These are phyloP conservation scores for Quercus tomentella DNA, from an alignment of 331 rosid species.

Conservation along the genomic window DNA sequence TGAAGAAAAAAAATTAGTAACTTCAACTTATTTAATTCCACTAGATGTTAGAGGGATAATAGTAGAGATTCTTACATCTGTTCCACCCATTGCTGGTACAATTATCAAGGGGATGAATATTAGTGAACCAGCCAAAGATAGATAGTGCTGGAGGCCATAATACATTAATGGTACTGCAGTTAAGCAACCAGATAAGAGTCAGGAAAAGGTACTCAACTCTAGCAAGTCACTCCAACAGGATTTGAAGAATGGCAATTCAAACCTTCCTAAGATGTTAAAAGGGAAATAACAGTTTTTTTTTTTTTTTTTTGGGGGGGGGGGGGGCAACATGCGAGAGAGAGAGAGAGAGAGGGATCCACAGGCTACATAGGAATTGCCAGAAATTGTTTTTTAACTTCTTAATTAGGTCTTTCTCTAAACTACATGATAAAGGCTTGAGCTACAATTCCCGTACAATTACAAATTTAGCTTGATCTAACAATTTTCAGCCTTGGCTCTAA, in stretches of 20 bases:
- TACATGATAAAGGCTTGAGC: not conserved
- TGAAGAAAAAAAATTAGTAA: slow-evolving; percentile 3
- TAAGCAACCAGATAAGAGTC: slow-evolving; percentile 21
- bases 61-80: slow-evolving; percentile 61
- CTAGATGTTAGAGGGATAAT: slow-evolving; percentile 14
- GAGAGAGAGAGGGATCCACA: not conserved
- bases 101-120: slow-evolving; percentile 76
- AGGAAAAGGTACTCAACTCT: slow-evolving; percentile 3
- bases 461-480: not conserved
- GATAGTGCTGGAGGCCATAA: slow-evolving; percentile 81
- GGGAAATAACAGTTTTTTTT: not conserved
- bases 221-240: slow-evolving; percentile 20
- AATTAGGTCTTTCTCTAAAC: not conserved
- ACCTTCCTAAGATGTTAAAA: not conserved
- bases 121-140: slow-evolving; percentile 84
- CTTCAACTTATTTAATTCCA: slow-evolving; percentile 8
- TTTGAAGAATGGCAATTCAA: not conserved
- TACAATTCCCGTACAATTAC: not conserved
- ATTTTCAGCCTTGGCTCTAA: not conserved
- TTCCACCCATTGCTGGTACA: slow-evolving; percentile 90
- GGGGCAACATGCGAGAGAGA: not conserved
- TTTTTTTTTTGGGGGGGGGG: too few relatives aligned
- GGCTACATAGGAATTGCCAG: not conserved
- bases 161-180: slow-evolving; percentile 65
- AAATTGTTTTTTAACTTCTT: not conserved